Evolutionary conservation across 345 rosid genomes (phyloP).

Genomic region (Angophora floribunda): DNA sequence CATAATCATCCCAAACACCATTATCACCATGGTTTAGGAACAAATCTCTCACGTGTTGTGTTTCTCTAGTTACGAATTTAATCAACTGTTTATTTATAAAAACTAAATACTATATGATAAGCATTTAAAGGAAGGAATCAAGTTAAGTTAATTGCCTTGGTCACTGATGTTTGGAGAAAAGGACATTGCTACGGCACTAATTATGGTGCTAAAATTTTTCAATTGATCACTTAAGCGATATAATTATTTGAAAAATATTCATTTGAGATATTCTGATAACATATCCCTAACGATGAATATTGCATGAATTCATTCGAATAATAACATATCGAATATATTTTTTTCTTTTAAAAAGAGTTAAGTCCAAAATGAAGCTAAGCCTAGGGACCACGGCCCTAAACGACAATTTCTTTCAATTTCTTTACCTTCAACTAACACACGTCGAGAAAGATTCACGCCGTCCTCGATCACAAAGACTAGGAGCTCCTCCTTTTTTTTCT

Average conservation of each 20-base stretch:
- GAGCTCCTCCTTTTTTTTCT: slow-evolving; percentile 17
- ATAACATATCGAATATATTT: no score
- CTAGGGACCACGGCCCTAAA: no score
- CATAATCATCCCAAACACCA: background rate
- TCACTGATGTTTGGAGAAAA: no score
- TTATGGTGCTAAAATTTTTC: background rate
- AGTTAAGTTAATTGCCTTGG: background rate
- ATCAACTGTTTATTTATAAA: no score
- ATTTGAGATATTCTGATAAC: no score
- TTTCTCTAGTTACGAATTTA: background rate
- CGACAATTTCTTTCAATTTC: no score
- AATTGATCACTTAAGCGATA: no score
- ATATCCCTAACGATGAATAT: no score
- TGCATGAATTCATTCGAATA: no score
- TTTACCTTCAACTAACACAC: background rate
- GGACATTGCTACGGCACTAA: background rate
- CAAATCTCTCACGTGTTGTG: background rate
- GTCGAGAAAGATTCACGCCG: slow-evolving; percentile 20
- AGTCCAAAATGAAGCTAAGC: no score
- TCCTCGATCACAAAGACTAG: slow-evolving; percentile 44
- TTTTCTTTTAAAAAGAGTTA: no score
- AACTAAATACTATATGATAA: background rate
- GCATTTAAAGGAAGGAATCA: background rate
- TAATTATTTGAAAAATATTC: no score
- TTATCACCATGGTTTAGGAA: background rate